Conservation (phyloP, 148 eudicot species). For the Talinum fruticosum region DNA sequence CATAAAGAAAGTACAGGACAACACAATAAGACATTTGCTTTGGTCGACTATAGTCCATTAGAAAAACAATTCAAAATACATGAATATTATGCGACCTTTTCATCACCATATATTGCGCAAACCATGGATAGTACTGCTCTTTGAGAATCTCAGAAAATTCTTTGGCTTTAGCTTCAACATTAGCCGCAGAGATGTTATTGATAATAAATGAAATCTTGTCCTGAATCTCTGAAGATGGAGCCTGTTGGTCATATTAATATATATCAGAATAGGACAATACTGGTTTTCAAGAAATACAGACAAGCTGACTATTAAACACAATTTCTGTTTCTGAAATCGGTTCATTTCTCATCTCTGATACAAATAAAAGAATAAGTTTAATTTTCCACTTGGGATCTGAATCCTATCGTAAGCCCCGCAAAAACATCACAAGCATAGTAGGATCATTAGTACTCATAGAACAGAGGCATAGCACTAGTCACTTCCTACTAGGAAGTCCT, state of each 20-base stretch:
- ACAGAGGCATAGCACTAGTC: background rate
- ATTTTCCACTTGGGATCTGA: background rate
- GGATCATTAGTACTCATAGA: background rate
- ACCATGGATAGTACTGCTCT: conserved; percentile 86
- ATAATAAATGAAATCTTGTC: conserved; percentile 86
- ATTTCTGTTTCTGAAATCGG: background rate
- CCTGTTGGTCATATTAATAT: conserved; percentile 44
- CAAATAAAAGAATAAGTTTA: background rate
- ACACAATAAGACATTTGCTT: background rate
- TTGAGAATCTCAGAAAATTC: conserved; percentile 74
- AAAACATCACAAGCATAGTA: background rate
- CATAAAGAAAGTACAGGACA: background rate
- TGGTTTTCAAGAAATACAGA: background rate
- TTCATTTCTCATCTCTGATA: background rate
- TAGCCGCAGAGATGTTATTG: conserved; percentile 68
- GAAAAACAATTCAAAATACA: background rate
- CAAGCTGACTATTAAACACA: background rate
- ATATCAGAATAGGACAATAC: conserved; percentile 1
- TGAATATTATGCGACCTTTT: conserved; percentile 51
- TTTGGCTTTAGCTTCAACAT: conserved; percentile 83
- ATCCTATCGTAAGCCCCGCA: background rate
- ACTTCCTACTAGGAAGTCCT: background rate
- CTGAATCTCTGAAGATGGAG: conserved; percentile 80
- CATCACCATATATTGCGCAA: conserved; percentile 98
- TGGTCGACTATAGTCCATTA: background rate